Conservation (phyloP, 2,329 filamentous ascomycete species). For the Acrocalymma vagum region DNA sequence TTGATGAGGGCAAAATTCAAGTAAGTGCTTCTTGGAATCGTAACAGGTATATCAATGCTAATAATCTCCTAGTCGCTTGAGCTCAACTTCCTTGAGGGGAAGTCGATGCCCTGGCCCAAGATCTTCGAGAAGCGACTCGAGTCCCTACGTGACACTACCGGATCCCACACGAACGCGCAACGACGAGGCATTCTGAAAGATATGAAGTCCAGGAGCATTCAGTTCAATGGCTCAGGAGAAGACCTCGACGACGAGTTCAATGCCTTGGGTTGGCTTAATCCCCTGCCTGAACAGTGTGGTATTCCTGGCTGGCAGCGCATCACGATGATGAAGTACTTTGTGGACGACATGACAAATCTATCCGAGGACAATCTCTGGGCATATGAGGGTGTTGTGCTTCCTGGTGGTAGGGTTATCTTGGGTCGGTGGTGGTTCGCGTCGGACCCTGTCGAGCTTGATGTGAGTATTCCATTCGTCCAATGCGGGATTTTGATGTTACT, state of each 20-base stretch:
- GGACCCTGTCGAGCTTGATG: constrained; percentile 23
- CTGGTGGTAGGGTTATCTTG: constrained; percentile 56
- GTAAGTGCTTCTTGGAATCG: constrained; percentile 18
- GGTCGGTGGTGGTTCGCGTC: constrained; percentile 58
- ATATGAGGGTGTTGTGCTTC: constrained; percentile 59
- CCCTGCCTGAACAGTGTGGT: constrained; percentile 54
- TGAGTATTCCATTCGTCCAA: no score
- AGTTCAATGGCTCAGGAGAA: constrained; percentile 49
- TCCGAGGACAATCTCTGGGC: constrained; percentile 54
- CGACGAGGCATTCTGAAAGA: constrained; percentile 13
- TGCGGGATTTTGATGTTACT: neutral
- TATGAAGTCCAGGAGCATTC: constrained; percentile 26
- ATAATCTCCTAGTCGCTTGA: constrained; percentile 37
- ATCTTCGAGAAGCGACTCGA: constrained; percentile 52
- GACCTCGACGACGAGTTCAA: constrained; percentile 45
- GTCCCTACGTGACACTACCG: constrained; percentile 36
- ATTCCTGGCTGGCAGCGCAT: constrained; percentile 64
- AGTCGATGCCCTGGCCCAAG: constrained; percentile 42
- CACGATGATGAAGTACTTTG: constrained; percentile 63
- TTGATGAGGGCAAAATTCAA: constrained; percentile 38
- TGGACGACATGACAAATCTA: constrained; percentile 34
- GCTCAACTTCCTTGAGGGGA: constrained; percentile 36
- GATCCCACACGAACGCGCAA: constrained; percentile 15
- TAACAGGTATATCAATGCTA: constrained; percentile 12
- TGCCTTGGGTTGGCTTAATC: constrained; percentile 59